These are phyloP conservation scores for Ceratobasidium sp. DNA, from an alignment of 1,284 basidiomycete species.

Conservation along the genomic window DNA sequence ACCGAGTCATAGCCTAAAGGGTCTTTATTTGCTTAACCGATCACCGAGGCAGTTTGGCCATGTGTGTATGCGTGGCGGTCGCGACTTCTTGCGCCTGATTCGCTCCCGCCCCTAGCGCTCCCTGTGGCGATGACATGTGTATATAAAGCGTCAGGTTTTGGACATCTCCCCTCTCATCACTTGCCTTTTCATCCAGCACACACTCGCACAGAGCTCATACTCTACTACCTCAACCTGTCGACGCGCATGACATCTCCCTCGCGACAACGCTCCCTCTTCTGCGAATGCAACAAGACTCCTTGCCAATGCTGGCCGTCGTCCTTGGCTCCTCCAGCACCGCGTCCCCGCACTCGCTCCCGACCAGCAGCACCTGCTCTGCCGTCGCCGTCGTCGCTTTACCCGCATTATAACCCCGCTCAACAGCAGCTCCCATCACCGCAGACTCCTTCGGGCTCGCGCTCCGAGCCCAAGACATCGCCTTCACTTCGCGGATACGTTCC, in stretches of 20 bases:
- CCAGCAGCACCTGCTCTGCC: not conserved
- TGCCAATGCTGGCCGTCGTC: slow-evolving; percentile 14
- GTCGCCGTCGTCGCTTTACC: not conserved
- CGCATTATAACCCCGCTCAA: slow-evolving; percentile 24
- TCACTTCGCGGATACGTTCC: slow-evolving; percentile 8
- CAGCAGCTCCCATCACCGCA: slow-evolving; percentile 26
- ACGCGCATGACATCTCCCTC: slow-evolving; percentile 23
- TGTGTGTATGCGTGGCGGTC: not conserved
- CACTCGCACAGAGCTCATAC: not conserved
- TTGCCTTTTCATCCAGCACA: slow-evolving; percentile 6
- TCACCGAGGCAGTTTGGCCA: slow-evolving; percentile 12
- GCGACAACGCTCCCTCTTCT: slow-evolving; percentile 16
- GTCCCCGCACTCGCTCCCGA: slow-evolving; percentile 8
- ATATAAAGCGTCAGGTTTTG: slow-evolving; percentile 1
- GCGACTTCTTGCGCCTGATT: not conserved
- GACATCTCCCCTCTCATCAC: not conserved
- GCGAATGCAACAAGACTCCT: slow-evolving; percentile 27
- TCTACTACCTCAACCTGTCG: not conserved
- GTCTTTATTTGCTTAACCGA: not conserved
- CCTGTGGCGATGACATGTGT: not conserved
- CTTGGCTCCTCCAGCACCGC: not conserved
- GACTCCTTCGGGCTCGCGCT: slow-evolving; percentile 19
- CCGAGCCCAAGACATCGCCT: not conserved
- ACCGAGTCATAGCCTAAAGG: slow-evolving; percentile 1
- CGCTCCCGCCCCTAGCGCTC: not conserved